Evolutionary conservation across 164 flowering plant genomes (phyloP).

Genomic region (Piper betle): DNA sequence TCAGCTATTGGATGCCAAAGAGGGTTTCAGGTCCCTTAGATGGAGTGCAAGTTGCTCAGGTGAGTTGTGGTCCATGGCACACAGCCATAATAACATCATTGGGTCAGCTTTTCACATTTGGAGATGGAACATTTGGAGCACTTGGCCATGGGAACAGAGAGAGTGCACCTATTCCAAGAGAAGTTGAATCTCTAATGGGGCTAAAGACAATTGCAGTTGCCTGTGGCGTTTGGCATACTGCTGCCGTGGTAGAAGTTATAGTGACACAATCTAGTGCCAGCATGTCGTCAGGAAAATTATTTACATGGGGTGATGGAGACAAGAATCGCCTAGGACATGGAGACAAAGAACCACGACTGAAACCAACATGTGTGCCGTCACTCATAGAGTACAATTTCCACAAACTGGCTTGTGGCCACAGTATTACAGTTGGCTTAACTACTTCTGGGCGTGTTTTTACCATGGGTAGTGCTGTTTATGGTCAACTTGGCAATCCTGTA

Average conservation of each 20-base stretch:
- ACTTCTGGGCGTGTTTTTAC: conserved; percentile 28
- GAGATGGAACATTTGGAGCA: conserved; percentile 34
- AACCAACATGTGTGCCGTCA: conserved; percentile 30
- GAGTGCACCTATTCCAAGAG: conserved; percentile 21
- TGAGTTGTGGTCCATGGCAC: conserved; percentile 32
- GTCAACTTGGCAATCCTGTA: conserved; percentile 29
- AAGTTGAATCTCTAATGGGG: conserved; percentile 26
- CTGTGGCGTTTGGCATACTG: conserved; percentile 36
- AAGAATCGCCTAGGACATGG: conserved; percentile 34
- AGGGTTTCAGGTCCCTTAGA: conserved; percentile 29
- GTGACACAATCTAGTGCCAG: conserved; percentile 24
- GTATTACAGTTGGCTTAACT: conserved; percentile 25
- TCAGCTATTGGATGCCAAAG: conserved; percentile 31
- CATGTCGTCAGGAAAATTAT: conserved; percentile 25
- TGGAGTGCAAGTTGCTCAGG: conserved; percentile 26
- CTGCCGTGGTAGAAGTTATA: conserved; percentile 31
- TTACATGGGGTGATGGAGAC: conserved; percentile 39
- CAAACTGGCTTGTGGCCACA: conserved; percentile 29
- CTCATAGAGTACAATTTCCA: conserved; percentile 30
- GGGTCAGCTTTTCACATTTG: conserved; percentile 28
- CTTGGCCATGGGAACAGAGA: conserved; percentile 27
- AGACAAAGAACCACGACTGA: conserved; percentile 25
- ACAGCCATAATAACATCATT: conserved; percentile 23
- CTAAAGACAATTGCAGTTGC: conserved; percentile 28
- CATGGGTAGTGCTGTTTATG: conserved; percentile 32